Percentiles rank a stretch among this genome's conserved stretches.
Evolutionary conservation across 1,284 basidiomycete species (phyloP).

Genomic region (Sporisorium scitamineum): DNA sequence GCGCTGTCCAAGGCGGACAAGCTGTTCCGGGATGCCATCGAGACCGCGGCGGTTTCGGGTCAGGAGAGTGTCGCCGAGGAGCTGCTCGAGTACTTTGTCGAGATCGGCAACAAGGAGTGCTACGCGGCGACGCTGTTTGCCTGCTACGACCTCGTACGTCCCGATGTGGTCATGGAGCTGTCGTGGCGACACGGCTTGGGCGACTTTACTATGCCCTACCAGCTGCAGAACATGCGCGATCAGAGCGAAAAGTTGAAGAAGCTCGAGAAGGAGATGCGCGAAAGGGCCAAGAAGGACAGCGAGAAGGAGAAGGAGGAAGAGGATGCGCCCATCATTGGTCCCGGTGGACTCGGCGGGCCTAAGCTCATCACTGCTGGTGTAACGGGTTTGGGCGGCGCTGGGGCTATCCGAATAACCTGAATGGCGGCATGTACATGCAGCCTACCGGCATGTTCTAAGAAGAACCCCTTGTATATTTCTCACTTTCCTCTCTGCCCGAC

Average conservation of each 20-base stretch:
- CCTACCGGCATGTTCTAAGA: conserved; percentile 42
- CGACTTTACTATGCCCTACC: conserved; percentile 96
- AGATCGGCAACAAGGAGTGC: conserved; percentile 98
- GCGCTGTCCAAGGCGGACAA: conserved; percentile 94
- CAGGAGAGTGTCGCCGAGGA: conserved; percentile 91
- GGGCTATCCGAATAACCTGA: conserved; percentile 43
- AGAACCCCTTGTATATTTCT: not conserved
- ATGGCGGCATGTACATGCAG: conserved; percentile 53
- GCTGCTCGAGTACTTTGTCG: conserved; percentile 83
- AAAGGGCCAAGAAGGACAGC: conserved; percentile 78
- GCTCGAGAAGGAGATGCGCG: conserved; percentile 85
- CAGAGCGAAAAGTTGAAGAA: conserved; percentile 65
- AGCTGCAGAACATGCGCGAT: conserved; percentile 80
- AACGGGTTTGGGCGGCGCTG: conserved; percentile 17
- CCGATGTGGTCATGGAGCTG: conserved; percentile 92
- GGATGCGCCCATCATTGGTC: conserved; percentile 53
- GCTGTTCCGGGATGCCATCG: conserved; percentile 93
- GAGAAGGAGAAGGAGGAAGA: conserved; percentile 84
- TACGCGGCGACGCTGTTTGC: conserved; percentile 90
- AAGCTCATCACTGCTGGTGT: conserved; percentile 56
- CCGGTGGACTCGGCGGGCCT: conserved; percentile 47
- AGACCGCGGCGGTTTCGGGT: conserved; percentile 86
- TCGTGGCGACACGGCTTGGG: conserved; percentile 94
- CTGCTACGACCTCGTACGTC: conserved; percentile 90
- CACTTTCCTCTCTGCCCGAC: not conserved